Evolutionary conservation across 352 stramenopile genomes (phyloP), one percentile per base, ranked within the genome.

Genomic region (Phytophthora quininea): DNA sequence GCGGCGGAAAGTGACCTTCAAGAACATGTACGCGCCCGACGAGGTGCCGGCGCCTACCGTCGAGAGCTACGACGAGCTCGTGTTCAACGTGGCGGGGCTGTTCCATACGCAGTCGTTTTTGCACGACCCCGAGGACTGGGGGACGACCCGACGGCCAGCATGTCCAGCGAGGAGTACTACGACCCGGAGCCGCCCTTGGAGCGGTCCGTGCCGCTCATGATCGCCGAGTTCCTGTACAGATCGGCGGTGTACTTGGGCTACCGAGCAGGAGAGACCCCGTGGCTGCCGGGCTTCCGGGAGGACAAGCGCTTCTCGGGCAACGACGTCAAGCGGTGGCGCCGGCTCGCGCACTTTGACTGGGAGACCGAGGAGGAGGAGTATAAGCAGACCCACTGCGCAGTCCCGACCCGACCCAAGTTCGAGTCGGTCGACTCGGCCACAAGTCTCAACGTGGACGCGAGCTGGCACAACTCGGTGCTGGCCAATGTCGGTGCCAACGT

Each of bases 161-260:
- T 71, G 24, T 74, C 55, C 8, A 51, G 68, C 8, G 58, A 69
- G 9, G 63, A 62, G 7, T 61, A 69, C 19, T 24, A 24, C 54
- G 54, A 74, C 11, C 58, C 55, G 4, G 77, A 84, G 48, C 72
- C 72, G 48, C 73, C 76, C 6, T 62, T 79, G 0, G 82, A 91
- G 64, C 78, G 80, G 8, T 92, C 84, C n/a, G 74, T 89, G 67
- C 74, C 79, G 55, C 77, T 93, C 64, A 86, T 93, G 79, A 89
- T 93, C 69, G 84, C 82, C 35, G 84, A 93, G 69, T 93, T 93
- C 47, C 77, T 93, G 12, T 88, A 89, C 61, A 79, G 84, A 8
- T 90, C 84, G 52, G 84, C 82, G 47, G 67, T 90, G 48, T 90
- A 86, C 64, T 56, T 93, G 24, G 84, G 84, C 1, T 84, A 89